Evolutionary conservation across 1,284 basidiomycete genomes (phyloP).

Genomic region (Pascua guehoae): DNA sequence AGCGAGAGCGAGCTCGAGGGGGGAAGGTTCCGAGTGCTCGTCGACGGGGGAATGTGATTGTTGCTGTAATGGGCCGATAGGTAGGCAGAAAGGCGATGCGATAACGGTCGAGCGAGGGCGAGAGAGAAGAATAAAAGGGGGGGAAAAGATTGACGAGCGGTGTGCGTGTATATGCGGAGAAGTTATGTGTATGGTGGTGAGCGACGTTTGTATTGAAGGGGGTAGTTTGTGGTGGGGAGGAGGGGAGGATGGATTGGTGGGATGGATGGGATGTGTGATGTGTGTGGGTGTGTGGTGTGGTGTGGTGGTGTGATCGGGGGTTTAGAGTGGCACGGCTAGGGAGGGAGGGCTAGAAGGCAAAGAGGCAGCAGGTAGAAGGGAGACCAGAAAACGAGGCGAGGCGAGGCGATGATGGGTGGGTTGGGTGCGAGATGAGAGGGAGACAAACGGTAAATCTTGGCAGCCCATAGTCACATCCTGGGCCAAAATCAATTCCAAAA

Average conservation of each 20-base stretch:
- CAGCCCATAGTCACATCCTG: too few species aligned
- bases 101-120: not conserved
- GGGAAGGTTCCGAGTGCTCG: slow-evolving; percentile 6
- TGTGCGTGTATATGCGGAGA: not conserved
- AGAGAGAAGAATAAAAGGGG: not conserved
- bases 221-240: not conserved
- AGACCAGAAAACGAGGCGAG: too few species aligned
- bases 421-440: too few species aligned
- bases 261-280: too few species aligned
- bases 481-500: too few species aligned
- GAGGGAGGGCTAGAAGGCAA: too few species aligned
- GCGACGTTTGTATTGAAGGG: not conserved
- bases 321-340: too few species aligned
- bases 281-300: too few species aligned
- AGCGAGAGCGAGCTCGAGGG: slow-evolving; percentile 10
- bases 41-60: slow-evolving; percentile 17
- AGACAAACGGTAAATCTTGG: too few species aligned
- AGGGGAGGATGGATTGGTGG: not conserved
- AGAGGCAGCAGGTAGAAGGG: too few species aligned
- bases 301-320: too few species aligned
- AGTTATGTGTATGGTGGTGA: not conserved
- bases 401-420: too few species aligned
- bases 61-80: slow-evolving; percentile 13
- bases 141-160: not conserved
- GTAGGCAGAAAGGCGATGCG: not conserved